These are phyloP conservation scores for Nakataea oryzae DNA, from an alignment of 2,329 filamentous ascomycete species.

Conservation along the genomic window DNA sequence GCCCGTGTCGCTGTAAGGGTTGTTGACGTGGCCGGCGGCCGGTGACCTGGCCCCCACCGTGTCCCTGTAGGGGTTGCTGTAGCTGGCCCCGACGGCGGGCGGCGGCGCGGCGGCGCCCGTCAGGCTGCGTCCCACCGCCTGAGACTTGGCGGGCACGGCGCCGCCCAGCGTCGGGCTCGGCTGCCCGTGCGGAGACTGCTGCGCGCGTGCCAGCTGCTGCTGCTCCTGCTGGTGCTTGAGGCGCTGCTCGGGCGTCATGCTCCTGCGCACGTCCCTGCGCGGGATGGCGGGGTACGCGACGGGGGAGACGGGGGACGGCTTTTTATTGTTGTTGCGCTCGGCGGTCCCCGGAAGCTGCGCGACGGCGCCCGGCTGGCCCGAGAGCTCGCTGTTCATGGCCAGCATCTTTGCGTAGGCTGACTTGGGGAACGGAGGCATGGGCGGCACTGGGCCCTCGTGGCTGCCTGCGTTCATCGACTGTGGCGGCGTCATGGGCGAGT, in stretches of 20 bases:
- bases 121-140: not conserved
- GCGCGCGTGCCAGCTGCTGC: not conserved
- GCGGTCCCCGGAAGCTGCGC: constrained; percentile 28
- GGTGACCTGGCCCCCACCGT: not conserved
- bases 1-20: not conserved
- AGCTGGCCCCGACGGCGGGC: not conserved
- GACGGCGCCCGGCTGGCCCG: constrained; percentile 34
- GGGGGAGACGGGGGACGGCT: constrained; percentile 16
- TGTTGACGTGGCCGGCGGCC: not conserved
- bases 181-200: constrained; percentile 21
- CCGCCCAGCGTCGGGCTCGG: constrained; percentile 31
- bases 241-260: not conserved
- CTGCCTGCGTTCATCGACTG: constrained; percentile 9
- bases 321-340: constrained; percentile 4
- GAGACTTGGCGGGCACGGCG: constrained; percentile 8
- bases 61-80: not conserved
- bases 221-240: constrained; percentile 11
- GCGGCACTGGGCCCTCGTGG: constrained; percentile 10
- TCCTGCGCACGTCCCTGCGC: not conserved
- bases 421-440: constrained; percentile 5
- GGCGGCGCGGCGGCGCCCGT: not conserved
- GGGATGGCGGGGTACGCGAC: constrained; percentile 16
- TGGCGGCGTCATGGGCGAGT: constrained; percentile 22
- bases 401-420: constrained; percentile 2
- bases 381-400: constrained; percentile 6